These are phyloP conservation scores for Cyclostephanos tholiformis DNA, from an alignment of 108 stramenopile genomes.

Conservation along the genomic window DNA sequence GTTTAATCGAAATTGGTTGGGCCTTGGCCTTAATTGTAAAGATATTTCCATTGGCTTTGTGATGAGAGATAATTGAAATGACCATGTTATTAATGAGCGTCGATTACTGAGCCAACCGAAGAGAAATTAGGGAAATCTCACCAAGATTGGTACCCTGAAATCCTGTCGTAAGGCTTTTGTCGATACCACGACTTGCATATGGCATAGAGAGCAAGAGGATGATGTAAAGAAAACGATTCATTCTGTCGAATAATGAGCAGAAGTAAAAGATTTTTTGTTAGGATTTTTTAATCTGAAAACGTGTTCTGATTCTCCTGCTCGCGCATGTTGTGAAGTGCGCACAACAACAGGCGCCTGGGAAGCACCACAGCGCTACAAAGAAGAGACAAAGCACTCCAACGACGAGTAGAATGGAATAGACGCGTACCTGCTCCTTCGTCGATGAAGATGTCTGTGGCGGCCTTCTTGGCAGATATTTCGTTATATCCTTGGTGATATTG, in stretches of 20 bases:
- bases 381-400: not conserved
- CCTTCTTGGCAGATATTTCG: not conserved
- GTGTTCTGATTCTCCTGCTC: too few relatives aligned
- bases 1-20: slow-evolving; percentile 8
- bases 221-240: not conserved
- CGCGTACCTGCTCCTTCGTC: not conserved
- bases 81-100: not conserved
- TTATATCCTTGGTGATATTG: not conserved
- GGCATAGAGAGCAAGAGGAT: not conserved
- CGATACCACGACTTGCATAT: not conserved
- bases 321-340: too few relatives aligned
- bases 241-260: not conserved
- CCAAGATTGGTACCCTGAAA: slow-evolving; percentile 3
- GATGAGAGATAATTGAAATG: not conserved
- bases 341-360: too few relatives aligned
- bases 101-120: not conserved
- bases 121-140: not conserved
- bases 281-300: too few relatives aligned
- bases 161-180: slow-evolving; percentile 5
- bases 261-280: not conserved
- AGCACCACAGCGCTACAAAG: too few relatives aligned
- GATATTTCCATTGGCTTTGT: slow-evolving; percentile 27
- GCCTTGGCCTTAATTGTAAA: slow-evolving; percentile 23
- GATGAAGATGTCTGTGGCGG: not conserved
- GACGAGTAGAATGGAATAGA: not conserved